Base-by-base conservation (phyloP, 768 basidiomycete genomes). In the Russula emetica region DNA sequence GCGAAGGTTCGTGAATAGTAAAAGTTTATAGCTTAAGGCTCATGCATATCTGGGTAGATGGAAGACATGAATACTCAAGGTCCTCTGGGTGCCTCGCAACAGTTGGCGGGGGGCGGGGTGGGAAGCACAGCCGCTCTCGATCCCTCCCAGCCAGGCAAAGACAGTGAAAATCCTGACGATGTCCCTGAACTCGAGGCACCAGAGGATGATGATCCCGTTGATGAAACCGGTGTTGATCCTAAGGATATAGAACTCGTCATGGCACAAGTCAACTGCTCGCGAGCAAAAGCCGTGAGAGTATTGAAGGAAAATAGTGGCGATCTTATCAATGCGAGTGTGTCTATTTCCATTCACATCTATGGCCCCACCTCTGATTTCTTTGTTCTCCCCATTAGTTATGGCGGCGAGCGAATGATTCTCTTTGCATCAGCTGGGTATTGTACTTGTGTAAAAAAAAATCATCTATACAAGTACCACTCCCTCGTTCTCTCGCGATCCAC, bases 171-270 rank as follows among this genome's bases (percentile, higher is more conserved):
- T 51, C 80, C 81, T 54, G 90, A 92, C 44, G 90, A 92, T 47
- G 83, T 90, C 56, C 94, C 93, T 60, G 89, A 92, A 70, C 84
- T 90, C 24, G 92, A 92, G 77, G 85, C 84, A 9, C 80, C 83
- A 18, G 91, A 91, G 47, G 92, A 92, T 62, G 91, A 91, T 66
- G 93, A 82, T 11, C 83, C 85, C 52, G 79, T 91, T 22, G 92
- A 94, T 70, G 92, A 94, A 79, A 88, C 86, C 26, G 92, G 90
- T 45, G 82, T 98, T 66, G 94, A 97, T 69, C 83, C 90, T 53
- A 94, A 94, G 76, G 97, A 99, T 74, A 92, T 97, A 68, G 94
- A 96, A 65, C 84, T 97, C 60, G 92, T 99, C 58, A 93, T 98
- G 82, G 83, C 85, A 75, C 84, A 94, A 79, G 92, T 94, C 67